Evolutionary conservation across 495 filamentous ascomycete genomes (phyloP).

Genomic region (Sabuloglossum arenarium): DNA sequence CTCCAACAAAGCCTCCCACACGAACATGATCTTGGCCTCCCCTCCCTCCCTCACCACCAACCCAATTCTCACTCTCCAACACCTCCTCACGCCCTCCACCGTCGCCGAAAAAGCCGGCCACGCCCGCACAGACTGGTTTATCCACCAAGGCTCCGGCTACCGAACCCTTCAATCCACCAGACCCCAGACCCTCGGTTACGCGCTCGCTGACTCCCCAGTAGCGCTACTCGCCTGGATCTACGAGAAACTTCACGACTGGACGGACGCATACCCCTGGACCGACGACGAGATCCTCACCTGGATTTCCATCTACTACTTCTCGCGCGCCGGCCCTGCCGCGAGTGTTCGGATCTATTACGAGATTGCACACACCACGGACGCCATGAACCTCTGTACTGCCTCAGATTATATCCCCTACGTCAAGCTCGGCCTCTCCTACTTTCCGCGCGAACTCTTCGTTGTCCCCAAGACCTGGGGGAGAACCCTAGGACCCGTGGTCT

Average conservation of each 20-base stretch:
- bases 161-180: conserved; percentile 24
- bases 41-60: conserved; percentile 17
- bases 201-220: conserved; percentile 28
- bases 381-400: too few relatives aligned
- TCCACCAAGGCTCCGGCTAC: conserved; percentile 22
- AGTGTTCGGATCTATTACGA: too few relatives aligned
- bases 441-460: conserved; percentile 22
- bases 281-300: conserved; percentile 34
- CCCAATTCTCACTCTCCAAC: conserved; percentile 18
- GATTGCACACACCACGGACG: too few relatives aligned
- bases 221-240: conserved; percentile 33
- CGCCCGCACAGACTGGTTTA: conserved; percentile 17
- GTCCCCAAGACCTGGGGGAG: too few relatives aligned
- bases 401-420: too few relatives aligned
- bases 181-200: conserved; percentile 29
- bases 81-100: conserved; percentile 19
- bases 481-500: too few relatives aligned
- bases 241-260: conserved; percentile 31
- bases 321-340: too few relatives aligned
- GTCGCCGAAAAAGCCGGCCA: conserved; percentile 17
- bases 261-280: conserved; percentile 25
- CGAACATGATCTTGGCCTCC: conserved; percentile 21
- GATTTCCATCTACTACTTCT: conserved; percentile 32
- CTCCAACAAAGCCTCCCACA: conserved; percentile 23
- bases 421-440: too few relatives aligned